Conservation (phyloP, 2,329 filamentous ascomycete species). For the Alternaria infectoria region DNA sequence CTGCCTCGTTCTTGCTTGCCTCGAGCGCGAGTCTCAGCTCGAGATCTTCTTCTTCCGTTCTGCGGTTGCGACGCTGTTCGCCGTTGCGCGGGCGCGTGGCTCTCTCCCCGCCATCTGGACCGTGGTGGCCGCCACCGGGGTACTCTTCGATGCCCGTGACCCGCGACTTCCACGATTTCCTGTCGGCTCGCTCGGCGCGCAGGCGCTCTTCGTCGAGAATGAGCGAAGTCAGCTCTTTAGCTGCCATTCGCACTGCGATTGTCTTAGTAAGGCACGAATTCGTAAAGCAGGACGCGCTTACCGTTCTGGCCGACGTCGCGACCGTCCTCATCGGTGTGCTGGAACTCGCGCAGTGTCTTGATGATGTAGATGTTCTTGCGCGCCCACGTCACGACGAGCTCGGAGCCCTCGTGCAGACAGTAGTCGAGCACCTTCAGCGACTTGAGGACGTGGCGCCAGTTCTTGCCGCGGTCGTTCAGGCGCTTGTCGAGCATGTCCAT, state of each 20-base stretch:
- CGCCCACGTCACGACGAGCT: slow-evolving; percentile 96
- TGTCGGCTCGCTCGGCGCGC: slow-evolving; percentile 85
- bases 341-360: slow-evolving; percentile 96
- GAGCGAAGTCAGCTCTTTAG: slow-evolving; percentile 91
- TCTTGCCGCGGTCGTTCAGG: slow-evolving; percentile 98
- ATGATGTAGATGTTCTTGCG: slow-evolving; percentile 98
- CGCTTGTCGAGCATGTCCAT: slow-evolving; percentile 99
- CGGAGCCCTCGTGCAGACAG: slow-evolving; percentile 95
- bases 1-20: slow-evolving; percentile 92
- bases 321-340: slow-evolving; percentile 94
- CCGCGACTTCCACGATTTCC: slow-evolving; percentile 95
- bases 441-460: slow-evolving; percentile 98
- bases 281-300: slow-evolving; percentile 54
- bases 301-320: slow-evolving; percentile 96
- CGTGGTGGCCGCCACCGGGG: slow-evolving; percentile 50
- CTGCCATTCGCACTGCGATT: slow-evolving; percentile 82
- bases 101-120: slow-evolving; percentile 46
- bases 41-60: slow-evolving; percentile 80
- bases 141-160: slow-evolving; percentile 92
- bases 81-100: slow-evolving; percentile 49
- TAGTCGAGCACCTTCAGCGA: slow-evolving; percentile 98
- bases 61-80: slow-evolving; percentile 50
- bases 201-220: slow-evolving; percentile 93
- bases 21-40: slow-evolving; percentile 92
- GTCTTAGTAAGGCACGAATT: slow-evolving; percentile 19